A percentile compares a stretch with the other conserved stretches of the same genome.
Conservation (phyloP, 1,284 basidiomycete genomes). For the Cryptococcus sp. region DNA sequence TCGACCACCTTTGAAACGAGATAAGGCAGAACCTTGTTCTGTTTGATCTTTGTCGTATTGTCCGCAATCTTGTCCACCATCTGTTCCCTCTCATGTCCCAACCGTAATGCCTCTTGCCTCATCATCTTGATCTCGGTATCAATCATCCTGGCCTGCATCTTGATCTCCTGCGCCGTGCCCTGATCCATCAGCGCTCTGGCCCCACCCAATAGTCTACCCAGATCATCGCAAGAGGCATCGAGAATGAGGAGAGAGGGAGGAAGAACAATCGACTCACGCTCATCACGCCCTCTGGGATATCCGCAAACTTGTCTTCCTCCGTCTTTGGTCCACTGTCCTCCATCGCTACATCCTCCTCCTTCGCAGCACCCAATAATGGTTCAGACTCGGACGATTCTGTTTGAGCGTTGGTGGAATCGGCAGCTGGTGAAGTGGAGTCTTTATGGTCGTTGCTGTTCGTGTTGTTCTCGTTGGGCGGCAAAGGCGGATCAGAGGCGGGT, state of each 20-base stretch:
- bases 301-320: slow-evolving; percentile 41
- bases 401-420: slow-evolving; percentile 1
- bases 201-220: not conserved
- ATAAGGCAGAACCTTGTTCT: slow-evolving; percentile 98
- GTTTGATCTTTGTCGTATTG: slow-evolving; percentile 97
- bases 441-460: slow-evolving; percentile 1
- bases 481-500: slow-evolving; percentile 16
- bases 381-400: slow-evolving; percentile 1
- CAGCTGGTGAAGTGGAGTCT: not conserved
- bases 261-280: slow-evolving; percentile 24
- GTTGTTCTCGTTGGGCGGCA: not conserved
- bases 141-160: slow-evolving; percentile 78
- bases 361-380: slow-evolving; percentile 3
- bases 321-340: slow-evolving; percentile 20
- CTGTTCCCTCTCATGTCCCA: slow-evolving; percentile 88
- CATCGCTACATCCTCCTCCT: slow-evolving; percentile 26
- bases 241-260: too few relatives aligned
- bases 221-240: not conserved
- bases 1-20: slow-evolving; percentile 97
- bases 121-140: slow-evolving; percentile 97
- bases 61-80: slow-evolving; percentile 99
- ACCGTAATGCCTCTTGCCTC: slow-evolving; percentile 83
- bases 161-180: slow-evolving; percentile 67
- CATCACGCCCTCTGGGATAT: slow-evolving; percentile 41
- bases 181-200: not conserved